phyloP scores from a whole-genome alignment of 129 eudicot species.

The Pulicaria dysenterica region DNA sequence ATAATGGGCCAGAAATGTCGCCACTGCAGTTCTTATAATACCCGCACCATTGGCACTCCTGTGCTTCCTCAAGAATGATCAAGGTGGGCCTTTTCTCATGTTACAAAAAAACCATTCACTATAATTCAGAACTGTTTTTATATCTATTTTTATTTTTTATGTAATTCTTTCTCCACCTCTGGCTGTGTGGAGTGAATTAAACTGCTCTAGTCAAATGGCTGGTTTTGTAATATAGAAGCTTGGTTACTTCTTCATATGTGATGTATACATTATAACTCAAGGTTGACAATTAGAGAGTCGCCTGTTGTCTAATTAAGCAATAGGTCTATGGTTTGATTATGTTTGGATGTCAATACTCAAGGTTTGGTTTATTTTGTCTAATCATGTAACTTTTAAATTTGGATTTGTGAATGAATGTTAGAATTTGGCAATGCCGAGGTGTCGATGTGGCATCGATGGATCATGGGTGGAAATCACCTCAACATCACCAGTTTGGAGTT shows the following conservation, averaged over 20 bases:
- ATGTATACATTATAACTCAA: conserved; percentile 21
- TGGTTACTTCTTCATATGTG: conserved; percentile 25
- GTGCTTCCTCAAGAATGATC: conserved; percentile 59
- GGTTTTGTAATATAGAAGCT: conserved; percentile 19
- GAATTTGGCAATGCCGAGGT: no score
- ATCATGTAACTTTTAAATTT: no score
- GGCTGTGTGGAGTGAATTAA: conserved; percentile 34
- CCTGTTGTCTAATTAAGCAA: background rate
- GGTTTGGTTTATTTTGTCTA: background rate
- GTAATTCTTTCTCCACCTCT: conserved; percentile 42
- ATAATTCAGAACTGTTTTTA: conserved; percentile 1
- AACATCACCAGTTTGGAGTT: no score
- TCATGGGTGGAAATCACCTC: no score
- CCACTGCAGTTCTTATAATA: conserved; percentile 85
- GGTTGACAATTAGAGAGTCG: background rate
- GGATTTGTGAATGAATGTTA: no score
- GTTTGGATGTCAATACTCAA: conserved; percentile 7
- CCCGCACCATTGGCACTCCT: conserved; percentile 81
- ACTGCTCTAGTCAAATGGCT: conserved; percentile 31
- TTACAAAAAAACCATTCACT: background rate
- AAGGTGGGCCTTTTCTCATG: background rate
- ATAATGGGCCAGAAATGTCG: conserved; percentile 93
- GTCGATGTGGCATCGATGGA: no score
- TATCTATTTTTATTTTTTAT: conserved; percentile 2
- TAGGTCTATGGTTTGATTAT: conserved; percentile 17